phyloP scores from a whole-genome alignment of 108 stramenopile genomes.

The Skeletonema tropicum region DNA sequence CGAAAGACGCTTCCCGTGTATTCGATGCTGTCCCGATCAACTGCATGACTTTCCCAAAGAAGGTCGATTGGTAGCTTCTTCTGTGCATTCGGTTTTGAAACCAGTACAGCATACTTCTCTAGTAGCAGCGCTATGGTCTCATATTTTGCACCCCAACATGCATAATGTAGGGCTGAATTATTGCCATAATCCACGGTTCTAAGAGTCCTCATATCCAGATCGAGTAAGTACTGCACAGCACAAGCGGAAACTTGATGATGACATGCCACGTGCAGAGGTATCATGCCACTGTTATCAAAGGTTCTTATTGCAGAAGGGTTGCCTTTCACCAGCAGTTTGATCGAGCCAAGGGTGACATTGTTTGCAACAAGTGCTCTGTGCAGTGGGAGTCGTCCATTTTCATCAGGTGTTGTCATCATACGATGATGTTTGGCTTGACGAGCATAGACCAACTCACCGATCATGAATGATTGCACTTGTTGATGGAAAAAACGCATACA shows the following conservation, averaged over 20 bases:
- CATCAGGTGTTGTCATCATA: not conserved
- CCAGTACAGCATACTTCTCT: not conserved
- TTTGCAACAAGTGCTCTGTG: not conserved
- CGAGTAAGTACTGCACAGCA: not conserved
- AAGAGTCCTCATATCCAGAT: not conserved
- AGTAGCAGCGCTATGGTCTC: not conserved
- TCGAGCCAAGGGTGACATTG: not conserved
- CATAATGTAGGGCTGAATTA: not conserved
- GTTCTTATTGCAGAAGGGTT: not conserved
- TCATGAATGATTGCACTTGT: not conserved
- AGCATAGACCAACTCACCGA: not conserved
- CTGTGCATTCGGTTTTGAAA: not conserved
- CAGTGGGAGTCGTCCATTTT: not conserved
- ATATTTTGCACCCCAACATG: not conserved
- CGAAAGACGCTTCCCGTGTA: not conserved
- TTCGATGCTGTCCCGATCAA: not conserved
- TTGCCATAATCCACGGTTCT: not conserved
- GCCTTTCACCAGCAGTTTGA: not conserved
- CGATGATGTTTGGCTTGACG: not conserved
- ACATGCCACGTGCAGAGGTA: not conserved
- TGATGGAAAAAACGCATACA: not conserved
- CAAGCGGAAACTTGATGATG: not conserved
- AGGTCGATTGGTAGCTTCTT: slow-evolving; percentile 1
- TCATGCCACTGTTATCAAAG: not conserved
- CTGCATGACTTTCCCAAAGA: not conserved